Conservation (phyloP, 768 basidiomycete genomes). For the Panus rudis region DNA sequence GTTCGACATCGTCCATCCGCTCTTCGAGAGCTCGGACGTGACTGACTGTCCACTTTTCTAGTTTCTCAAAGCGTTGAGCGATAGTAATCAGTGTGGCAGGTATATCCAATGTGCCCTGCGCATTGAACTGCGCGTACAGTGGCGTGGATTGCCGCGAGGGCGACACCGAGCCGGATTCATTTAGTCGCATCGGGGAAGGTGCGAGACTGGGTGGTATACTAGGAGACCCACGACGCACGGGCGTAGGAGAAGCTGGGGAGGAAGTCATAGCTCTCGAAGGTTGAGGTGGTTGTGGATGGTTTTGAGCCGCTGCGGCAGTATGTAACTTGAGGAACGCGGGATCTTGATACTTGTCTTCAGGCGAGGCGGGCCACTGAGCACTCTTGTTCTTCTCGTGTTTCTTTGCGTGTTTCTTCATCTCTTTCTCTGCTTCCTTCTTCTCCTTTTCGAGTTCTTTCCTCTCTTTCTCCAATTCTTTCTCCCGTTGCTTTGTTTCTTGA, state of each 20-base stretch:
- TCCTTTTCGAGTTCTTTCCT: constrained; percentile 34
- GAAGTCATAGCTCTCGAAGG: constrained; percentile 42
- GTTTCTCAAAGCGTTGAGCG: constrained; percentile 78
- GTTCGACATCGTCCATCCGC: constrained; percentile 86
- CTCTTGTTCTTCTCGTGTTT: constrained; percentile 17
- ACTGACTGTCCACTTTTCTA: constrained; percentile 85
- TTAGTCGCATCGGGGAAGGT: constrained; percentile 57
- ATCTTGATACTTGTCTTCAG: constrained; percentile 48
- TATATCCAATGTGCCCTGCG: constrained; percentile 67
- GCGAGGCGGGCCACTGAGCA: constrained; percentile 47
- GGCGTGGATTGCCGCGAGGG: constrained; percentile 59
- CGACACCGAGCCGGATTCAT: constrained; percentile 35
- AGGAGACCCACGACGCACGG: constrained; percentile 38
- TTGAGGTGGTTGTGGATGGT: no score
- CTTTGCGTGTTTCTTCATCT: constrained; percentile 22
- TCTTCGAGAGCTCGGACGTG: constrained; percentile 88
- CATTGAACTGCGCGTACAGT: constrained; percentile 68
- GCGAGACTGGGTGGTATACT: constrained; percentile 51
- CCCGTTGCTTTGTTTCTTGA: constrained; percentile 60
- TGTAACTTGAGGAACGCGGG: constrained; percentile 50
- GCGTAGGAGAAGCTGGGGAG: constrained; percentile 61
- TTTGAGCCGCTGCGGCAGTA: constrained; percentile 50
- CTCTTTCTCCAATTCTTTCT: constrained; percentile 46
- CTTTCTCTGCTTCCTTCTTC: constrained; percentile 34
- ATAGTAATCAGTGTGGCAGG: constrained; percentile 68